A percentile compares a stretch with the other conserved stretches of the same genome.
Conservation (phyloP, 2,329 filamentous ascomycete species). For the Microascus cirrosus region DNA sequence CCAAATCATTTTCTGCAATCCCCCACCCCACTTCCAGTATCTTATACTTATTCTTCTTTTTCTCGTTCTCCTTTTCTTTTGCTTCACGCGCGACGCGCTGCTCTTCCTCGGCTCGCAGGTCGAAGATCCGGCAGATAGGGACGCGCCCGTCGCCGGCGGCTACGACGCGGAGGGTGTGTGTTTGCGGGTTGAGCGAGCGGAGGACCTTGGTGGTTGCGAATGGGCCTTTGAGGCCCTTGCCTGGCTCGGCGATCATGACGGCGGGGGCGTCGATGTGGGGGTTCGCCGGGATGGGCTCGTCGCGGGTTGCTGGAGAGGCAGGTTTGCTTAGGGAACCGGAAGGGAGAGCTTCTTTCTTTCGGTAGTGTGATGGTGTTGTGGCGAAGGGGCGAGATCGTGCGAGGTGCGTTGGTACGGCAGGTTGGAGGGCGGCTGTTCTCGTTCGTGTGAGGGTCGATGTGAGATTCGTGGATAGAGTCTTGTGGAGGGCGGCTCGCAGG, state of each 20-base stretch:
- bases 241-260: constrained; percentile 28
- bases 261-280: constrained; percentile 29
- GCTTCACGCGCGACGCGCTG: constrained; percentile 21
- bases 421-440: background rate
- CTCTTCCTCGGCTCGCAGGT: constrained; percentile 35
- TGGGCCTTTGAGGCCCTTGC: constrained; percentile 25
- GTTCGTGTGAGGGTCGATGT: background rate
- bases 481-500: constrained; percentile 31
- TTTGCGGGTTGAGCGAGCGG: constrained; percentile 18
- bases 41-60: constrained; percentile 43
- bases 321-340: background rate
- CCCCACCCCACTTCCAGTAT: constrained; percentile 87
- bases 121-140: constrained; percentile 57
- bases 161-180: constrained; percentile 28
- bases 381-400: background rate
- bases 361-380: background rate
- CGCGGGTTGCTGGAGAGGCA: too few species aligned
- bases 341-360: too few species aligned
- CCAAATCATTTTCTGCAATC: constrained; percentile 64
- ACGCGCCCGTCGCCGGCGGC: constrained; percentile 15
- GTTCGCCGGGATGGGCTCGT: constrained; percentile 23
- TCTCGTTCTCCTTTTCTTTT: constrained; percentile 29
- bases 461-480: constrained; percentile 14
- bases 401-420: background rate
- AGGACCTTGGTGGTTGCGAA: constrained; percentile 27